Conservation (phyloP, 768 basidiomycete genomes). For the Cantharellus anzutake region DNA sequence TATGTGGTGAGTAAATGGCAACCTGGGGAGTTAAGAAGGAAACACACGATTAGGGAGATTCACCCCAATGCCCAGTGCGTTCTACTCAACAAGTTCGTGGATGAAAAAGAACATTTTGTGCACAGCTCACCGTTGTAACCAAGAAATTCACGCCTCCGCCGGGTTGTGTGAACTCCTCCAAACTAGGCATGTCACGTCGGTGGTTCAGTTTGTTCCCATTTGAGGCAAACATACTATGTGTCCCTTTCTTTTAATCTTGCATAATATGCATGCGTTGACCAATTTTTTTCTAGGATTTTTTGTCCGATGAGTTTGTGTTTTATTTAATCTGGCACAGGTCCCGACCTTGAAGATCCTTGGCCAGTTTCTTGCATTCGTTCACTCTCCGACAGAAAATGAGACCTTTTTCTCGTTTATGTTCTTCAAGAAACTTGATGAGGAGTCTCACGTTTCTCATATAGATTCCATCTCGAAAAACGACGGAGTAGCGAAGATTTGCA, state of each 20-base stretch:
- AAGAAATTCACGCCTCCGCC: no score
- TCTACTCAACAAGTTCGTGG: background rate
- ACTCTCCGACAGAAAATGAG: background rate
- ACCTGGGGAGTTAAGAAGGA: conserved; percentile 28
- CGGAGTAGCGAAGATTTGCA: conserved; percentile 61
- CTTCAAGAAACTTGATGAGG: background rate
- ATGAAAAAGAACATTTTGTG: conserved; percentile 28
- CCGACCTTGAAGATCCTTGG: conserved; percentile 5
- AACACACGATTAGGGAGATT: background rate
- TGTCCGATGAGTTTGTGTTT: no score
- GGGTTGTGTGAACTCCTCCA: no score
- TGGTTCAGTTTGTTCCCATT: no score
- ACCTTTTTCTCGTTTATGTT: background rate
- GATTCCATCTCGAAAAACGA: conserved; percentile 15
- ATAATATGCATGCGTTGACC: no score
- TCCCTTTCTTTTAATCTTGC: no score
- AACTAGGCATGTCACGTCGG: no score
- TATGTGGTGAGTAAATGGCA: conserved; percentile 95
- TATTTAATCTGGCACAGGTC: background rate
- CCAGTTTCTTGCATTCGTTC: background rate
- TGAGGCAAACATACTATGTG: no score
- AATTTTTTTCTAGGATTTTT: no score
- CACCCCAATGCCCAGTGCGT: background rate
- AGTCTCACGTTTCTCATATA: background rate
- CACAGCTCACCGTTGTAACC: no score